phyloP scores from a whole-genome alignment of 345 rosid species.

The Ceriops zippeliana region DNA sequence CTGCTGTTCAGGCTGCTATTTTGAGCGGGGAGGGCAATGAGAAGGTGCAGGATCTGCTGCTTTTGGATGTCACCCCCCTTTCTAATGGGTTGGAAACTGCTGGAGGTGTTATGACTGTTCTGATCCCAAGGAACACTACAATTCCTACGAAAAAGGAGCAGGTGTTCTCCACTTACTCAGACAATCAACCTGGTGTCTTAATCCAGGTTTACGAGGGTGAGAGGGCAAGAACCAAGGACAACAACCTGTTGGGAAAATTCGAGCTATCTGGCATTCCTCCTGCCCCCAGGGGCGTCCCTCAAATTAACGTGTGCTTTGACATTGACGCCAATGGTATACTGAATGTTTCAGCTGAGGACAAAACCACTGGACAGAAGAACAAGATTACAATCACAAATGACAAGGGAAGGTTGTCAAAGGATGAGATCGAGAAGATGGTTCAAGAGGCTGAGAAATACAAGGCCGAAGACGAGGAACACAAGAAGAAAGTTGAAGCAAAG shows the following conservation, averaged over 20 bases:
- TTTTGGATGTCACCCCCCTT: conserved; percentile 21
- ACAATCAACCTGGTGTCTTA: conserved; percentile 25
- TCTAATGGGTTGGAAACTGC: conserved; percentile 22
- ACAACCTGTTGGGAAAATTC: conserved; percentile 21
- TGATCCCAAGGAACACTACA: conserved; percentile 26
- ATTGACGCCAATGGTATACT: conserved; percentile 25
- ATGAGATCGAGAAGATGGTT: conserved; percentile 28
- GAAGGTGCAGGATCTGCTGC: conserved; percentile 25
- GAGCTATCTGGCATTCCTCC: conserved; percentile 29
- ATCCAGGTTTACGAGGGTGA: conserved; percentile 27
- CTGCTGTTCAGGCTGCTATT: conserved; percentile 17
- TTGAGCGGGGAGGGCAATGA: conserved; percentile 26
- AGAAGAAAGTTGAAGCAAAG: conserved; percentile 22
- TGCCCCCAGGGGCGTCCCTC: conserved; percentile 25
- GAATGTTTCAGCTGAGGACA: conserved; percentile 27
- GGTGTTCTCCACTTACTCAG: conserved; percentile 21
- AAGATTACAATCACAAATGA: conserved; percentile 29
- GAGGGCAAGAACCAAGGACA: conserved; percentile 24
- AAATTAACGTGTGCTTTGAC: conserved; percentile 21
- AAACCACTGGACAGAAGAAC: conserved; percentile 28
- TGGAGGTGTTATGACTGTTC: conserved; percentile 26
- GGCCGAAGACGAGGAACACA: conserved; percentile 23
- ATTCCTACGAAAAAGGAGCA: conserved; percentile 26
- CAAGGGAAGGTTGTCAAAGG: conserved; percentile 30
- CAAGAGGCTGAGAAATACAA: conserved; percentile 32